Conservation (phyloP, 768 basidiomycete genomes). For the Boletus subparvulus region DNA sequence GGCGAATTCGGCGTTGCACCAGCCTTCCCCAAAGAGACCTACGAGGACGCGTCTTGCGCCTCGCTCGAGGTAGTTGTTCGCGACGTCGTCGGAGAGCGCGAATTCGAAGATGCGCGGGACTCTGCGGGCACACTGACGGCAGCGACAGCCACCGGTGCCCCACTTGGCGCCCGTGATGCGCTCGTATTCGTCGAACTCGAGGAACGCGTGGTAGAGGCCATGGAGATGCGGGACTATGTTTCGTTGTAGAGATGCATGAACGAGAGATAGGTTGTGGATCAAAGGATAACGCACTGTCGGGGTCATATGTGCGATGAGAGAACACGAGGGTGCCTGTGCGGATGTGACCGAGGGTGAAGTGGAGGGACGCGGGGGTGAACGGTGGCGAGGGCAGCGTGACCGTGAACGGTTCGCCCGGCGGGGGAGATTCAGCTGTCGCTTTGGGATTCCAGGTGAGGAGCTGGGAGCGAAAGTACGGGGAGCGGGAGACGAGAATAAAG, state of each 20-base stretch:
- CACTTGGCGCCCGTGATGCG: conserved; percentile 69
- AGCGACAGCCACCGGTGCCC: conserved; percentile 83
- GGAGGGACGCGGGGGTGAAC: conserved; percentile 90
- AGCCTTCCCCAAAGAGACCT: conserved; percentile 83
- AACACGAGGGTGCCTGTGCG: conserved; percentile 95
- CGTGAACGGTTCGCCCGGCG: conserved; percentile 47
- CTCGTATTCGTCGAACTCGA: conserved; percentile 79
- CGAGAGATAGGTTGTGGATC: conserved; percentile 76
- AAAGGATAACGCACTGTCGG: conserved; percentile 91
- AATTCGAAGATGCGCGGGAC: conserved; percentile 85
- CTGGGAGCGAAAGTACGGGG: conserved; percentile 80
- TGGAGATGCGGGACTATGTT: conserved; percentile 82
- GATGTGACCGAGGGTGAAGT: conserved; percentile 92
- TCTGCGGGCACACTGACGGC: conserved; percentile 78
- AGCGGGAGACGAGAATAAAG: conserved; percentile 88
- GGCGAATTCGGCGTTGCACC: conserved; percentile 84
- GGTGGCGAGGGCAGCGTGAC: conserved; percentile 85
- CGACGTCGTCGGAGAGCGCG: conserved; percentile 71
- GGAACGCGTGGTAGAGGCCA: conserved; percentile 82
- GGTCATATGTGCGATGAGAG: conserved; percentile 89
- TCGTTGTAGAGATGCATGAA: conserved; percentile 75
- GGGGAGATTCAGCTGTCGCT: conserved; percentile 23
- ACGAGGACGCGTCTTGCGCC: conserved; percentile 76
- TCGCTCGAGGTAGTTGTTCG: conserved; percentile 66
- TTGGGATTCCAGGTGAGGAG: conserved; percentile 66